Base-by-base conservation (phyloP, 148 eudicot species). In the Camellia lanceoleosa region DNA sequence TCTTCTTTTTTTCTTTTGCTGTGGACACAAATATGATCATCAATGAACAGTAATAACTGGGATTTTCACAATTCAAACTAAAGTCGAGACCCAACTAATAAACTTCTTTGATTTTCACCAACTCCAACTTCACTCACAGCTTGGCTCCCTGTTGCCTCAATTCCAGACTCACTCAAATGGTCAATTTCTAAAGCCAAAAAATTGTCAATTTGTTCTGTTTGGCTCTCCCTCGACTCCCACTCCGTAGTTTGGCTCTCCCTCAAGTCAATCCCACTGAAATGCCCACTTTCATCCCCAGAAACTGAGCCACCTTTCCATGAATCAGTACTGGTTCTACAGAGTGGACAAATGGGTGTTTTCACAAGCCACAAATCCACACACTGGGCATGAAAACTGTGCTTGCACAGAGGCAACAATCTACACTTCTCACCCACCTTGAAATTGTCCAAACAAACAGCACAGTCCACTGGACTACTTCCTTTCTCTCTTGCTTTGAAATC, bases 321-420 rank as follows among this genome's bases (percentile, higher is more conserved):
- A 56, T 81, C 78, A 19, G 82, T 87, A 38, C 84, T 69, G 30
- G 88, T 74, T 72, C 95, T 85, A 78, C 97, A 93, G 46, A 93
- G 67, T 0, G 97, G 97, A 76, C 97, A 93, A 71, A 84, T 41
- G 20, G 92, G 89, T 14, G 86, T 77, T 68, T 83, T 87, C 73
- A 78, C 61, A n/a, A 93, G 91, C 95, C 95, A 93, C 13, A 77
- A 75, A 87, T 93, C 97, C 83, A 93, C 88, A 73, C 97, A 93
- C 19, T 84, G 77, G 52, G 85, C 91, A 81, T 93, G 97, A 74
- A 90, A 93, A 16, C 86, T 86, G 77, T 93, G 97, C 65, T 79
- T 82, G 71, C 97, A 93, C 61, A 63, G 74, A 3, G 97, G 97
- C 74, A 93, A 61, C 54, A 86, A 76, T 73, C 95, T 83, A 78